Base-by-base conservation (phyloP, 225 moss, liverwort and hornwort genomes). In the Neckera pumila region DNA sequence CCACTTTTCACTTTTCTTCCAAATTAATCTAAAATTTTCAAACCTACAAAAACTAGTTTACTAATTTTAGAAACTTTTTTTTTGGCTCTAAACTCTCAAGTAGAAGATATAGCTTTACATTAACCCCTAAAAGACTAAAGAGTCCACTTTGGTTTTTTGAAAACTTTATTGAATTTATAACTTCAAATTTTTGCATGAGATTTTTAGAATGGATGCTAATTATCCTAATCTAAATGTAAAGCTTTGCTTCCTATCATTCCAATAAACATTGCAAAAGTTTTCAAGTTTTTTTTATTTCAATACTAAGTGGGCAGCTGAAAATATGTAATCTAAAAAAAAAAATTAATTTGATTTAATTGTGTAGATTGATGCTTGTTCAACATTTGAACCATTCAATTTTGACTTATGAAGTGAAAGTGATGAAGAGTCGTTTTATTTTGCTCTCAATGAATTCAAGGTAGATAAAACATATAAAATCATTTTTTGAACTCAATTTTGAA, bases 51-150 rank as follows among this genome's bases (percentile, higher is more conserved):
- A 40, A 1, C 7, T 22, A 14, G 70, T 14, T 40, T 40, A 25
- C 2, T 14, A 25, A 40, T 14, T 8, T 70, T 40, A 0, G 25
- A 70, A 40, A 26, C 26, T 26, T 26, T 4, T 42, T 42, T 40
- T 0, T 23, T 69, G 8, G 4, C 7, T 23, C 14, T 38, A 23
- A 69, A 40, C 4, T 7, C 1, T 71, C 0, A 42, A 26, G 0
- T 3, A 71, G 4, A 71, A 40, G 14, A 70, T 51, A 5, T 16
- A 23, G 14, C 14, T 40, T 69, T 14, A 40, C 6, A 70, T 38
- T 7, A 38, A 22, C 5, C 11, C 1, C 12, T 67, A 67, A 11
- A 12, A 12, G 4, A 11, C 7, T 21, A n/a, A n/a, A 1, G 4
- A 67, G 1, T 7, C 14, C 7, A 69, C 11, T 23, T 38, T 23